Evolutionary conservation across 169 alveolate genomes (phyloP).

Genomic region (Eimeria necatrix): DNA sequence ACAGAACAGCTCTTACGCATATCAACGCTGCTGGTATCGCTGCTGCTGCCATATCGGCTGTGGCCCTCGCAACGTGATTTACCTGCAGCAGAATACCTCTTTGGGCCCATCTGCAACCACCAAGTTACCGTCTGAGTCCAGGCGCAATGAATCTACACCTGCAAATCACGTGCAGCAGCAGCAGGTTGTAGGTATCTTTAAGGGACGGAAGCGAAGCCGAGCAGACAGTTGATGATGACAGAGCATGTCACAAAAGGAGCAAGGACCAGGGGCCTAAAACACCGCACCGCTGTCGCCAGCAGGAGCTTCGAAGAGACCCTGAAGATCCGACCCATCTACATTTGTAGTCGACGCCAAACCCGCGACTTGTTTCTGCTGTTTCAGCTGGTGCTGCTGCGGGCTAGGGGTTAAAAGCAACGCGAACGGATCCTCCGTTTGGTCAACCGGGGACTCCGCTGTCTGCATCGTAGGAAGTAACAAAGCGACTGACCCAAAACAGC

Average conservation of each 20-base stretch:
- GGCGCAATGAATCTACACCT: constrained; percentile 33
- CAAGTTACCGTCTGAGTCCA: constrained; percentile 37
- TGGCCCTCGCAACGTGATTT: neutral
- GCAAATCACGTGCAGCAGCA: constrained; percentile 12
- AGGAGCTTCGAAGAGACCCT: constrained; percentile 64
- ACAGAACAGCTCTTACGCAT: neutral
- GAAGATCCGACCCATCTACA: constrained; percentile 34
- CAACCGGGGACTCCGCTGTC: neutral
- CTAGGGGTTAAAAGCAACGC: constrained; percentile 43
- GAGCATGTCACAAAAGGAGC: neutral
- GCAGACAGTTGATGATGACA: neutral
- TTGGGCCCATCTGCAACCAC: constrained; percentile 67
- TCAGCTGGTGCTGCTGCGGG: constrained; percentile 41
- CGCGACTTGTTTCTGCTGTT: constrained; percentile 20
- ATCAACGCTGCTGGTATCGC: neutral
- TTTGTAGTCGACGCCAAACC: neutral
- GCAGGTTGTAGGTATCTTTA: neutral
- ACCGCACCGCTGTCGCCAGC: constrained; percentile 43
- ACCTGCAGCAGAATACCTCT: constrained; percentile 70
- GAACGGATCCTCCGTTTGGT: constrained; percentile 15
- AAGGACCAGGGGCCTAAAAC: neutral
- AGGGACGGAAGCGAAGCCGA: neutral
- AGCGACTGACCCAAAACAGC: neutral
- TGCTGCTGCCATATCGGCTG: constrained; percentile 14
- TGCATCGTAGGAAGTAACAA: neutral